Percentiles rank a stretch among this genome's conserved stretches.
Conservation (phyloP, 2,329 filamentous ascomycete genomes). For the Rutstroemia sp. region DNA sequence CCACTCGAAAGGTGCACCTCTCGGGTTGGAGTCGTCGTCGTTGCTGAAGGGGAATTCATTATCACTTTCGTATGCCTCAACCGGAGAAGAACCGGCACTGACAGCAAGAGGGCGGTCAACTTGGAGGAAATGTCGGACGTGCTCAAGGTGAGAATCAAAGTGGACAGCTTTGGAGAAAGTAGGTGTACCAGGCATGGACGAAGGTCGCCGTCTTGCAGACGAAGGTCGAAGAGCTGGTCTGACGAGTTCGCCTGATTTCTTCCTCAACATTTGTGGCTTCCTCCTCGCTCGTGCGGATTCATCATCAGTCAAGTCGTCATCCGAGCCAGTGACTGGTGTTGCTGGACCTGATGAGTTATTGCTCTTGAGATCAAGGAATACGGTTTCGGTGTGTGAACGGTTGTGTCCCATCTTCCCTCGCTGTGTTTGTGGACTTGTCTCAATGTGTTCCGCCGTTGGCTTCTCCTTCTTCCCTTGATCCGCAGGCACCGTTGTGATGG, state of each 20-base stretch:
- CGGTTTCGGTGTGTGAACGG: constrained; percentile 37
- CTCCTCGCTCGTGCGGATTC: constrained; percentile 44
- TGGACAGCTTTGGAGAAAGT: constrained; percentile 97
- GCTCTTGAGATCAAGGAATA: constrained; percentile 31
- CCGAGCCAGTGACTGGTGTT: constrained; percentile 45
- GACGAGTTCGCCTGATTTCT: constrained; percentile 96
- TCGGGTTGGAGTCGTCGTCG: constrained; percentile 35
- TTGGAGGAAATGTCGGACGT: constrained; percentile 91
- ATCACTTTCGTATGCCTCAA: constrained; percentile 81
- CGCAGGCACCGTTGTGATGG: constrained; percentile 31
- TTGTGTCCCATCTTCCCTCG: constrained; percentile 24
- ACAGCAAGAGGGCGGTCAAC: constrained; percentile 93
- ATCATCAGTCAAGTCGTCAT: constrained; percentile 46
- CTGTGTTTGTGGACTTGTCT: constrained; percentile 12
- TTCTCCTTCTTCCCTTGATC: constrained; percentile 28
- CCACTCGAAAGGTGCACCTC: constrained; percentile 61
- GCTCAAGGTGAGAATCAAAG: constrained; percentile 93
- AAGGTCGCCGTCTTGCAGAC: constrained; percentile 68
- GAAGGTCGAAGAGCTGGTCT: constrained; percentile 79
- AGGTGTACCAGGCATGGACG: constrained; percentile 95
- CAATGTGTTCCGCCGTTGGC: constrained; percentile 13
- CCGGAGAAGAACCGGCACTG: constrained; percentile 86
- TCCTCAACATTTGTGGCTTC: constrained; percentile 90
- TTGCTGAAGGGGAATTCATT: constrained; percentile 75
- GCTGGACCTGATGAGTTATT: constrained; percentile 34